phyloP scores from a whole-genome alignment of 345 rosid species.

The Salix koriyanagi region DNA sequence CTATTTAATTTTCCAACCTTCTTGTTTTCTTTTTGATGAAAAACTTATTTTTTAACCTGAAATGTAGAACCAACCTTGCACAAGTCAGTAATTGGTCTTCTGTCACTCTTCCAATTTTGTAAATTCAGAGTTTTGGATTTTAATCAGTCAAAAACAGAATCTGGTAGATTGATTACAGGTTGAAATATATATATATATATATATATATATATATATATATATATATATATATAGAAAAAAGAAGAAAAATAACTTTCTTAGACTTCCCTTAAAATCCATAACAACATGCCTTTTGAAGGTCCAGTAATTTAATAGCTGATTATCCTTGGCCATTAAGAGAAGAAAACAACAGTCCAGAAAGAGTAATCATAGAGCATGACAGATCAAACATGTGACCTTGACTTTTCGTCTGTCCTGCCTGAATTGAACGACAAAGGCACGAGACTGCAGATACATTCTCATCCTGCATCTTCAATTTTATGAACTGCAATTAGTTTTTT shows the following conservation, averaged over 20 bases:
- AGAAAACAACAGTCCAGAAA: slow-evolving; percentile 15
- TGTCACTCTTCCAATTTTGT: neutral
- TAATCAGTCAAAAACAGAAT: neutral
- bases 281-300: neutral
- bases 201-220: too few species aligned
- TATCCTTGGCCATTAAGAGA: slow-evolving; percentile 5
- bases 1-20: neutral
- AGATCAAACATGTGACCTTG: slow-evolving; percentile 21
- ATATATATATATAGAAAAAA: too few species aligned
- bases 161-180: neutral
- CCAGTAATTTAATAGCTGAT: slow-evolving; percentile 8
- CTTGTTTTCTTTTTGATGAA: neutral
- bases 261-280: neutral
- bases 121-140: neutral
- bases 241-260: neutral
- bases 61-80: neutral
- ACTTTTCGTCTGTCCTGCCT: neutral
- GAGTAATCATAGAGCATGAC: slow-evolving; percentile 9
- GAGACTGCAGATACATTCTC: slow-evolving; percentile 18
- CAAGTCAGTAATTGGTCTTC: neutral
- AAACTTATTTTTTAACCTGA: neutral
- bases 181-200: too few species aligned
- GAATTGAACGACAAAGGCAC: slow-evolving; percentile 18
- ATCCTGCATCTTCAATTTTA: neutral
- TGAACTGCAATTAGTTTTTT: slow-evolving; percentile 5